Evolutionary conservation across 2,329 filamentous ascomycete genomes (phyloP).

Genomic region (Venturia aucupariae): DNA sequence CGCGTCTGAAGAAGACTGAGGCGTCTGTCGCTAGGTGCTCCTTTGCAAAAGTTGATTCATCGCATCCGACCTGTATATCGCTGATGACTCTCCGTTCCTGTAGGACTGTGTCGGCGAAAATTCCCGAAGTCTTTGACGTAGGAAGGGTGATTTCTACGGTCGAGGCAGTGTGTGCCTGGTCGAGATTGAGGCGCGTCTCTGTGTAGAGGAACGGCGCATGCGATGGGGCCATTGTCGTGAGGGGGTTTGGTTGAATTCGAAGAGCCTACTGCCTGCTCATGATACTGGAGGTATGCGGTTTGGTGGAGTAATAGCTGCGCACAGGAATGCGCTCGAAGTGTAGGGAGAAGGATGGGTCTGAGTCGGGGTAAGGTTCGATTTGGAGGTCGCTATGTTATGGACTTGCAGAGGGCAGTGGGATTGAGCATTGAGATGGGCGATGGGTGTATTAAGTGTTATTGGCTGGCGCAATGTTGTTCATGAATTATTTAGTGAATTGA

Average conservation of each 20-base stretch:
- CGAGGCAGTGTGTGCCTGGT: slow-evolving; percentile 59
- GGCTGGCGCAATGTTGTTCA: not conserved
- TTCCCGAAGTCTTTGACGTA: slow-evolving; percentile 3
- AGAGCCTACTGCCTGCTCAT: not conserved
- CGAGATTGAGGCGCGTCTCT: slow-evolving; percentile 77
- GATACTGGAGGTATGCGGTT: slow-evolving; percentile 48
- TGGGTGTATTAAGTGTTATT: not conserved
- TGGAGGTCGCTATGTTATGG: not conserved
- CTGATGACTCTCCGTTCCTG: slow-evolving; percentile 19
- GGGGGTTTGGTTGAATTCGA: not conserved
- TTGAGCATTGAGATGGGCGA: not conserved
- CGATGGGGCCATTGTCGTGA: slow-evolving; percentile 50
- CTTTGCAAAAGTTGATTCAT: slow-evolving; percentile 64
- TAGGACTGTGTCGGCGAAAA: not conserved
- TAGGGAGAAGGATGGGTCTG: not conserved
- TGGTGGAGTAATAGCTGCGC: not conserved
- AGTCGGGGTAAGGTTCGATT: not conserved
- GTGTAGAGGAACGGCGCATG: slow-evolving; percentile 65
- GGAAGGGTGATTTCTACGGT: slow-evolving; percentile 52
- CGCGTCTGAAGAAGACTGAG: slow-evolving; percentile 77
- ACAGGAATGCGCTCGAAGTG: too few species aligned
- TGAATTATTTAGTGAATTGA: not conserved
- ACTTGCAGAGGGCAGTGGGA: not conserved
- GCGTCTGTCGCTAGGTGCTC: slow-evolving; percentile 68
- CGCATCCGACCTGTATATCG: slow-evolving; percentile 39